Base-by-base conservation (phyloP, 768 basidiomycete species). In the Gloeostereum incarnatum region DNA sequence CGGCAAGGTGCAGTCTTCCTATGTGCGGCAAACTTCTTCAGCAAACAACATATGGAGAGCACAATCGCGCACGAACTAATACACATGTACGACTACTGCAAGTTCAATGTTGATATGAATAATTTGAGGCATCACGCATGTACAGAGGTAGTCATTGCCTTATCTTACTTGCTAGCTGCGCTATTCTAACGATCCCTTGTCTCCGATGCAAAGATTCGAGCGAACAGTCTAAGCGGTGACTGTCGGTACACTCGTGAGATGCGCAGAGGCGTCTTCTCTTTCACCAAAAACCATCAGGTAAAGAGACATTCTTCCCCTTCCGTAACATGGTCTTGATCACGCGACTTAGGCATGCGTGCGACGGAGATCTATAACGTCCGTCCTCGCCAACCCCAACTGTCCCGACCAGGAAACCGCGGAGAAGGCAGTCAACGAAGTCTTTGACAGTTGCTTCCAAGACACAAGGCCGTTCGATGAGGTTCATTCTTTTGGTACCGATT, bases 391-490 rank as follows among this genome's bases (percentile, higher is more conserved):
- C 56, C 81, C 89, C 9, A 66, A 71, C 16, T 97, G 93, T 53
- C 79, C 80, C 1, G 75, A 82, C 50, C 58, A 66, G 26, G 85
- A 69, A 4, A 65, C 83, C 18, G 94, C 93, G 9, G 90, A 92
- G 56, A 72, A 73, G 41, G 91, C 80, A 1, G 93, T 98, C 32
- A 96, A 97, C 47, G 88, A 96, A 56, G 94, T 94, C 23, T 99
- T 88, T 85, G 91, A 91, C 52, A 91, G 88, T 48, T 99, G 94
- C 58, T 92, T 88, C 60, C 81, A 73, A 25, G 96, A 98, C 55
- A 97, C 93, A 5, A 63, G 94, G 45, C 94, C 96, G 6, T 99
- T 97, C 56, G 96, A 99, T 57, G 93, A 98, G 81, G 90, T 89
- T n/a, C n/a, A n/a, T n/a, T n/a, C n/a, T n/a, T n/a, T n/a, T n/a